phyloP scores from a whole-genome alignment of 768 basidiomycete genomes.

The Collybiopsis luxurians region DNA sequence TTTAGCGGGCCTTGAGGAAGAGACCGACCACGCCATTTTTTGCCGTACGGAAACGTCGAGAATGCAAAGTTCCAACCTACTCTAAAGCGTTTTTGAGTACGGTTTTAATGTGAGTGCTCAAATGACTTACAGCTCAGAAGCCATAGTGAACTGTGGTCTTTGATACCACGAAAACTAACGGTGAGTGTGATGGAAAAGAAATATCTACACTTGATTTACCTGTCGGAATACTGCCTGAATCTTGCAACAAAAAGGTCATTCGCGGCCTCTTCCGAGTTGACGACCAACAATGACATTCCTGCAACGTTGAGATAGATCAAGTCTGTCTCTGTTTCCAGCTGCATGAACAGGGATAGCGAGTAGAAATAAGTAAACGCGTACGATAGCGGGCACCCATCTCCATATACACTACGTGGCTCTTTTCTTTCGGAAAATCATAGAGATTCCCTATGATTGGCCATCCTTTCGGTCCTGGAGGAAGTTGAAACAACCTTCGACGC shows the following conservation, averaged over 20 bases:
- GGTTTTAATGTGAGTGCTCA: neutral
- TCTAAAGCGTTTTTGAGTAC: neutral
- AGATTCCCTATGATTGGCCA: neutral
- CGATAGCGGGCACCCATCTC: neutral
- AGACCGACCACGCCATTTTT: neutral
- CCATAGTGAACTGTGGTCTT: neutral
- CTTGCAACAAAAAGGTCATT: constrained; percentile 13
- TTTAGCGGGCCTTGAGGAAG: too few relatives aligned
- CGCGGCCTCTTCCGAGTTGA: constrained; percentile 14
- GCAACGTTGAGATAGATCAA: constrained; percentile 12
- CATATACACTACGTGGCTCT: neutral
- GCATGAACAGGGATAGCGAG: too few relatives aligned
- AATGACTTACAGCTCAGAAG: neutral
- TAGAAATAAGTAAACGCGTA: neutral
- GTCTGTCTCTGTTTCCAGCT: neutral
- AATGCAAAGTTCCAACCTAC: neutral
- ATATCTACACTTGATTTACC: neutral
- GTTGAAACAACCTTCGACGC: too few relatives aligned
- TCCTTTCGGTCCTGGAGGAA: neutral
- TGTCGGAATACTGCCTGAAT: constrained; percentile 14
- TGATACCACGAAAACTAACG: neutral
- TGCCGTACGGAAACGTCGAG: neutral
- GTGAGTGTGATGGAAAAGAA: neutral
- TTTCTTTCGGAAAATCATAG: neutral
- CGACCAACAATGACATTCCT: constrained; percentile 10